Evolutionary conservation across 441 rosid species (phyloP).

Genomic region (Pelargonium cotyledonis): DNA sequence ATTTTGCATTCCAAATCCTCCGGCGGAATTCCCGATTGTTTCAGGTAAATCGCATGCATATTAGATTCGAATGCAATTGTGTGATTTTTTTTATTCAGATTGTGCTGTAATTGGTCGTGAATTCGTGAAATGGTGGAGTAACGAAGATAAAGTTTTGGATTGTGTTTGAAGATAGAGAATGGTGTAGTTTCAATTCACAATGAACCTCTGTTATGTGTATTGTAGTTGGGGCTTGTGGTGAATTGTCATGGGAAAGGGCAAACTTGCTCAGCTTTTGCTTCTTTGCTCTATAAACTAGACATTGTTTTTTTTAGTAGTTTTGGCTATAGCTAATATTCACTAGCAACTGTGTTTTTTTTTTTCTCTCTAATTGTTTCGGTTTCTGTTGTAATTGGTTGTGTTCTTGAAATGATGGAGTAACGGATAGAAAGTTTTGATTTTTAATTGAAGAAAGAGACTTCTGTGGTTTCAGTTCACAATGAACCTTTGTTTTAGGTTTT

Average conservation of each 20-base stretch:
- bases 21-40: constrained; percentile 36
- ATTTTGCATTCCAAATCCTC: constrained; percentile 32
- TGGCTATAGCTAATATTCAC: background rate
- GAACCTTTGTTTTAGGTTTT: background rate
- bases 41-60: constrained; percentile 33
- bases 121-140: background rate
- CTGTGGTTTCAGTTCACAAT: background rate
- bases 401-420: background rate
- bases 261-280: too few species aligned
- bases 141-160: background rate
- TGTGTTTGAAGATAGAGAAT: background rate
- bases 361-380: background rate
- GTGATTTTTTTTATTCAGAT: background rate
- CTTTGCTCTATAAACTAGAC: too few species aligned
- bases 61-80: background rate
- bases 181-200: background rate
- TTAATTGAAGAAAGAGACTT: background rate
- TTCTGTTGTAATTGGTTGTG: background rate
- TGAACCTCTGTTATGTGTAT: background rate
- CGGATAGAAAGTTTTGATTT: background rate
- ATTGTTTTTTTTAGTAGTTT: too few species aligned
- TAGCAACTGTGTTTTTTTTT: background rate
- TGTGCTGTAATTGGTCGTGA: background rate
- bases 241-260: too few species aligned
- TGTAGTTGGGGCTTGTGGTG: too few species aligned